phyloP scores from a whole-genome alignment of 768 basidiomycete species.

The Hirschioporus abietinus region DNA sequence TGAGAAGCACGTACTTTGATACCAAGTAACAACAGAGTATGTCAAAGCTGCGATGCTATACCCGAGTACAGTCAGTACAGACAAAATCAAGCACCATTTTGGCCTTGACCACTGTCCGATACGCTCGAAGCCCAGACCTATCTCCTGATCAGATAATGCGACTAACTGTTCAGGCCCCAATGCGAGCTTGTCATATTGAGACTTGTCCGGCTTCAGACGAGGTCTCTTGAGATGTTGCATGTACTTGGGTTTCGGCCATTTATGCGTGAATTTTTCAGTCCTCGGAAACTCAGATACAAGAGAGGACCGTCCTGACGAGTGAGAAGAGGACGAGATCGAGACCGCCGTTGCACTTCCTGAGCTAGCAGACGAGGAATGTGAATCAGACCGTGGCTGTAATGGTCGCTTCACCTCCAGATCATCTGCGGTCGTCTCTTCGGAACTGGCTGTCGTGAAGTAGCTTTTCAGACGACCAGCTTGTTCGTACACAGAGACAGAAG shows the following conservation, averaged over 20 bases:
- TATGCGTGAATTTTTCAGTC: constrained; percentile 42
- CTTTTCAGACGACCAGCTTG: constrained; percentile 3
- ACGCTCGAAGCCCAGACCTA: constrained; percentile 32
- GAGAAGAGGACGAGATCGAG: constrained; percentile 17
- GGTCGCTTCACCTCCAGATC: constrained; percentile 19
- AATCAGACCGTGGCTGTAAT: constrained; percentile 23
- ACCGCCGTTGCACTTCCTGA: constrained; percentile 1
- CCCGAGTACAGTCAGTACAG: constrained; percentile 46
- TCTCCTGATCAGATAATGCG: neutral
- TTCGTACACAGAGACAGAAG: neutral
- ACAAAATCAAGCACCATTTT: constrained; percentile 58
- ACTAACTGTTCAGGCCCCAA: neutral
- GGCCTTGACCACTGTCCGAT: constrained; percentile 51
- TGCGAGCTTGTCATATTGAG: neutral
- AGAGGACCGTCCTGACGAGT: constrained; percentile 20
- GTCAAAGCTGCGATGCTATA: constrained; percentile 49
- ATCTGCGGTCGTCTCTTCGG: constrained; percentile 17
- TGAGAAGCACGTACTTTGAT: constrained; percentile 17
- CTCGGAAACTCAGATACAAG: constrained; percentile 29
- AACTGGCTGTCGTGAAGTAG: neutral
- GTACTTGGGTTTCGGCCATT: constrained; percentile 43
- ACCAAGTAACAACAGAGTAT: constrained; percentile 55
- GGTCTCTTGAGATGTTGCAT: neutral
- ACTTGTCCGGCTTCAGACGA: neutral
- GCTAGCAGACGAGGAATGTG: constrained; percentile 8